phyloP scores from a whole-genome alignment of 1,284 basidiomycete species.

The Cutaneotrichosporon cavernicola region DNA sequence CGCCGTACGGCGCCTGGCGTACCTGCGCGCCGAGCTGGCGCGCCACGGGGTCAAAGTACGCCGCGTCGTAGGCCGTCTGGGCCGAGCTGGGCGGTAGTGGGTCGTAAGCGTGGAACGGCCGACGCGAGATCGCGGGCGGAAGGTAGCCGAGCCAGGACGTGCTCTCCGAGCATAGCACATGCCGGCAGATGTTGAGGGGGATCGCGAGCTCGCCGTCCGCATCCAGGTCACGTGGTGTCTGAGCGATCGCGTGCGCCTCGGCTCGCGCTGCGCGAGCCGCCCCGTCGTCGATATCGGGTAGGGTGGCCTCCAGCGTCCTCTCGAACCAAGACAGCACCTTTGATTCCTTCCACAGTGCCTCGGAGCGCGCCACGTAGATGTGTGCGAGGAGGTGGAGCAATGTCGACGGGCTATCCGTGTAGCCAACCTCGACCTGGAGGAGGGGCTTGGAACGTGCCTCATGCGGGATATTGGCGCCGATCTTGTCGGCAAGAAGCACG shows the following conservation, averaged over 20 bases:
- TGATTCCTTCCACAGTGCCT: conserved; percentile 75
- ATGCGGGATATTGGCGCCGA: conserved; percentile 66
- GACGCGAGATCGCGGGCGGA: conserved; percentile 58
- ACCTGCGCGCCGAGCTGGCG: conserved; percentile 20
- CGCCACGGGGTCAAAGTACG: conserved; percentile 61
- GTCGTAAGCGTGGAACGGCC: conserved; percentile 67
- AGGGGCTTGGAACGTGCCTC: conserved; percentile 62
- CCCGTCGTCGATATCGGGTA: conserved; percentile 33
- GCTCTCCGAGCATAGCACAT: conserved; percentile 66
- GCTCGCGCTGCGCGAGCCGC: conserved; percentile 32
- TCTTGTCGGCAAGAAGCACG: conserved; percentile 75
- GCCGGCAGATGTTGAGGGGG: conserved; percentile 63
- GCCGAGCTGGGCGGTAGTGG: conserved; percentile 69
- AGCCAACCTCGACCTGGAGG: conserved; percentile 69
- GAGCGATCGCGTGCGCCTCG: conserved; percentile 50
- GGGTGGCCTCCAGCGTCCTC: conserved; percentile 49
- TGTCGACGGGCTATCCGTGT: conserved; percentile 57
- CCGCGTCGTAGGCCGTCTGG: conserved; percentile 63
- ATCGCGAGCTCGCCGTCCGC: conserved; percentile 27
- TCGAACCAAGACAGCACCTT: conserved; percentile 68
- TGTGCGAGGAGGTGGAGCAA: conserved; percentile 67
- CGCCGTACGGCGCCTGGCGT: conserved; percentile 8
- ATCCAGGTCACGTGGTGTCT: conserved; percentile 44
- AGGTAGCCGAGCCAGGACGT: conserved; percentile 69
- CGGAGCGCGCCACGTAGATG: conserved; percentile 75